Conservation (phyloP, 2,329 filamentous ascomycete species). For the Graphilbum fragrans region DNA sequence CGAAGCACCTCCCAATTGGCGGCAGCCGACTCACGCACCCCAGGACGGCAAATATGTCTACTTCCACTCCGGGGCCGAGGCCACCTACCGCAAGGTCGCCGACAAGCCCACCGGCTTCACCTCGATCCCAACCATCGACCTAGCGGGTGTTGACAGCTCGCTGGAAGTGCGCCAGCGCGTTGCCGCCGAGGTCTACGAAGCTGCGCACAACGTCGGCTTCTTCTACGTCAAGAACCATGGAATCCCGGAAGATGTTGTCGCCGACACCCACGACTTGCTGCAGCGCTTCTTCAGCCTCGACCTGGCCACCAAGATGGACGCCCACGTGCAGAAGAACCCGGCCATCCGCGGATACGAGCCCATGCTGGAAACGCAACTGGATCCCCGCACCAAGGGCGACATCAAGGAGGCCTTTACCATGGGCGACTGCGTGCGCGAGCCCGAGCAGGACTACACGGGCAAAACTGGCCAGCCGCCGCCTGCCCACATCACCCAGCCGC, state of each 20-base stretch:
- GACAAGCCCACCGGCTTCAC: constrained; percentile 1
- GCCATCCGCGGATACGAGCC: constrained; percentile 22
- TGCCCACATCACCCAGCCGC: constrained; percentile 15
- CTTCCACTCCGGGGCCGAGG: constrained; percentile 1
- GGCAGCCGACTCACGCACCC: not conserved
- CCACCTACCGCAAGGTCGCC: not conserved
- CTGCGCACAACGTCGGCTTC: constrained; percentile 16
- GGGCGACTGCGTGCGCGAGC: constrained; percentile 23
- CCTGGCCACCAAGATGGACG: constrained; percentile 12
- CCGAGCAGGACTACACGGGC: constrained; percentile 20
- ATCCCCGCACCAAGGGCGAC: constrained; percentile 16
- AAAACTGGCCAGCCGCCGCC: constrained; percentile 5
- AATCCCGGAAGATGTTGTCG: constrained; percentile 6
- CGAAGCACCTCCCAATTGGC: no score
- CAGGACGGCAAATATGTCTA: not conserved
- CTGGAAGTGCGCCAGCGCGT: not conserved
- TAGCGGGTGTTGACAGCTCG: not conserved
- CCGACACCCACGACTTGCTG: constrained; percentile 3
- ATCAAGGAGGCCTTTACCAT: constrained; percentile 17
- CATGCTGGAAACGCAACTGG: constrained; percentile 19
- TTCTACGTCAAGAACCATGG: constrained; percentile 21
- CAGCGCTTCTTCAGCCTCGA: constrained; percentile 8
- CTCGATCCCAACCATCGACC: constrained; percentile 5
- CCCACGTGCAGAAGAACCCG: constrained; percentile 23
- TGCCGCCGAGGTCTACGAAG: constrained; percentile 2